phyloP scores from a whole-genome alignment of 1,284 basidiomycete species.

The Phellopilus nigrolimitatus region DNA sequence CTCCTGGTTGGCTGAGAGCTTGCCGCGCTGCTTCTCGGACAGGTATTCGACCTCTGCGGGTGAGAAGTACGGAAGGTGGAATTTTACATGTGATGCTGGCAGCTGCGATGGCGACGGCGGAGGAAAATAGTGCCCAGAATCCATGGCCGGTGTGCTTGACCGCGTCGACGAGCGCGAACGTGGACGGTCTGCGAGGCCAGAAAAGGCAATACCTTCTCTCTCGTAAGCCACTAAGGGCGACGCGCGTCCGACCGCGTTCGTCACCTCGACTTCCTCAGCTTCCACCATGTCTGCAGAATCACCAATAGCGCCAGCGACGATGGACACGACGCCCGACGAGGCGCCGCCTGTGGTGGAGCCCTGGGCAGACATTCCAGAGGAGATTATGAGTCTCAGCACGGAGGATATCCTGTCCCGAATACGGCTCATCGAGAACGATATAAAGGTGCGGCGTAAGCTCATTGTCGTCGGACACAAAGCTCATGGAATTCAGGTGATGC shows the following conservation, averaged over 20 bases:
- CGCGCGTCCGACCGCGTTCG: conserved; percentile 14
- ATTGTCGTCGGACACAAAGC: background rate
- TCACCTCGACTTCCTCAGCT: background rate
- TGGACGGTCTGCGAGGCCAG: no score
- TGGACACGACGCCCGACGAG: conserved; percentile 27
- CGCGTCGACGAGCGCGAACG: background rate
- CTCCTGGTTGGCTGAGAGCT: conserved; percentile 74
- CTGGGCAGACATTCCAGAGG: conserved; percentile 80
- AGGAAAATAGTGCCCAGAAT: conserved; percentile 3
- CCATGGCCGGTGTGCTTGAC: conserved; percentile 4
- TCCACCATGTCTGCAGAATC: conserved; percentile 8
- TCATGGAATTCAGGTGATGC: conserved; percentile 73
- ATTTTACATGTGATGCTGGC: conserved; percentile 60
- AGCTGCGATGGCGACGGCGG: conserved; percentile 26
- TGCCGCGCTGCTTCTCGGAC: conserved; percentile 79
- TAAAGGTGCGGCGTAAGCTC: conserved; percentile 60
- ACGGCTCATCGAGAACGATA: conserved; percentile 90
- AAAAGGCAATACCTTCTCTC: no score
- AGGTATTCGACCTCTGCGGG: conserved; percentile 74
- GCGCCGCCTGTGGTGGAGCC: conserved; percentile 42
- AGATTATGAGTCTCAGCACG: conserved; percentile 65
- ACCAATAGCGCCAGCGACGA: conserved; percentile 14
- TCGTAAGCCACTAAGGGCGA: no score
- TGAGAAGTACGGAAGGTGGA: conserved; percentile 81
- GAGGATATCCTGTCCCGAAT: conserved; percentile 86